phyloP scores from a whole-genome alignment of 371 early-diverging fungal species.

The Zancudomyces culisetae region DNA sequence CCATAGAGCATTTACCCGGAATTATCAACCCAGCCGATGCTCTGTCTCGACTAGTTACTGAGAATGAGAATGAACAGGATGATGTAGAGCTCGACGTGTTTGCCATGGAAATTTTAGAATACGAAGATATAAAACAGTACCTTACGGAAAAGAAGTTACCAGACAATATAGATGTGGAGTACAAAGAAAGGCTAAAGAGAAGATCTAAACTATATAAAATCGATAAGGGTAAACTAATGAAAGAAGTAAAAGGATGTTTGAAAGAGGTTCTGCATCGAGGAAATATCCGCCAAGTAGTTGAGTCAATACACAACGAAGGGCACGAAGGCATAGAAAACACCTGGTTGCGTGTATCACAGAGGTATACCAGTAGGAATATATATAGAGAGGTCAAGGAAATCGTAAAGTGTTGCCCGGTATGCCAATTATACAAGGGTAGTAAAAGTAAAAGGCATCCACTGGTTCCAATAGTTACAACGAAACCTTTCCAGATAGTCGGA shows the following conservation, averaged over 20 bases:
- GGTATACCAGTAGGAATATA: not conserved
- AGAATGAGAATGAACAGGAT: not conserved
- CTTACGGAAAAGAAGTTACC: not conserved
- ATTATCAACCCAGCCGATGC: not conserved
- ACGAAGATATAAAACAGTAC: not conserved
- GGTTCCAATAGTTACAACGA: not conserved
- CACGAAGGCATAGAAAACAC: constrained; percentile 1
- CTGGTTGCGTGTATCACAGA: not conserved
- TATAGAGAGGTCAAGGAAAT: not conserved
- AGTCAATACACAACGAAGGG: not conserved
- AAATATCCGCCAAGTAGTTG: not conserved
- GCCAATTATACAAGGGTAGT: constrained; percentile 1
- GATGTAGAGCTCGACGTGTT: not conserved
- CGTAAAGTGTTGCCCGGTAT: not conserved
- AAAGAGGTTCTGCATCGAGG: not conserved
- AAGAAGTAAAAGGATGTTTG: not conserved
- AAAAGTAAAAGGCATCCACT: not conserved
- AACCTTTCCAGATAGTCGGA: constrained; percentile 1
- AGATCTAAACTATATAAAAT: not conserved
- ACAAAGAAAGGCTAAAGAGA: not conserved
- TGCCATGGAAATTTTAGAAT: not conserved
- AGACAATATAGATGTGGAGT: not conserved
- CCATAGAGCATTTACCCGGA: not conserved
- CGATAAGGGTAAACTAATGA: not conserved
- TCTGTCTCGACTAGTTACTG: not conserved